Conservation (phyloP, 2,329 filamentous ascomycete genomes). For the Beauveria bassiana region DNA sequence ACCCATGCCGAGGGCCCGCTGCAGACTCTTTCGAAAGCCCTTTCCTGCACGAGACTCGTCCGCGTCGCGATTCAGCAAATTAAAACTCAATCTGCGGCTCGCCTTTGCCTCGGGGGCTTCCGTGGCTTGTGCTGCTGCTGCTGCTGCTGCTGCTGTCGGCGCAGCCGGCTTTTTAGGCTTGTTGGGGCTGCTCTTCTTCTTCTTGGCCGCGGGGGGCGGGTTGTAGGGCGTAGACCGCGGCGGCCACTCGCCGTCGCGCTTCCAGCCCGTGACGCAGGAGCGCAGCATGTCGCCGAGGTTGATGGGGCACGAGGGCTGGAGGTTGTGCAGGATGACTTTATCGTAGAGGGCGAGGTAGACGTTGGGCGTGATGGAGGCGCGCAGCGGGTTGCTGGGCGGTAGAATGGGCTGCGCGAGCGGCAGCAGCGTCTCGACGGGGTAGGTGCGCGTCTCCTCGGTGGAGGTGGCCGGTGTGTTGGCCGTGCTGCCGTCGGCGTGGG, state of each 20-base stretch:
- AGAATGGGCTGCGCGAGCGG: constrained; percentile 69
- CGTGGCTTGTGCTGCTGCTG: constrained; percentile 11
- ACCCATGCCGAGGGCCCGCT: constrained; percentile 37
- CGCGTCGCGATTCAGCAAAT: constrained; percentile 35
- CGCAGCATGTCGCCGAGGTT: constrained; percentile 76
- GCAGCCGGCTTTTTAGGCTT: constrained; percentile 28
- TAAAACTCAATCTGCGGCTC: constrained; percentile 39
- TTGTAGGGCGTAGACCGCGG: constrained; percentile 41
- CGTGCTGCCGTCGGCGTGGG: constrained; percentile 18
- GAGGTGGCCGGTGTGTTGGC: constrained; percentile 1
- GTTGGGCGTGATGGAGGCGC: constrained; percentile 63
- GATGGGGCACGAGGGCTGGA: constrained; percentile 80
- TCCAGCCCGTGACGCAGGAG: constrained; percentile 84
- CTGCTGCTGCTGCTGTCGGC: constrained; percentile 7
- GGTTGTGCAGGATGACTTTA: constrained; percentile 72
- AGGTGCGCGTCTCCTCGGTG: constrained; percentile 17
- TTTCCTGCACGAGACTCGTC: constrained; percentile 25
- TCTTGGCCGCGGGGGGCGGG: constrained; percentile 25
- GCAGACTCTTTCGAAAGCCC: constrained; percentile 38
- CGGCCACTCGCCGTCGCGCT: constrained; percentile 88
- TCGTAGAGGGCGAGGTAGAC: constrained; percentile 80
- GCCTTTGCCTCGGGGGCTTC: constrained; percentile 22
- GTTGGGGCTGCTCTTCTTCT: constrained; percentile 28
- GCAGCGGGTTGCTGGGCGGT: constrained; percentile 65
- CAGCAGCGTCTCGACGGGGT: constrained; percentile 55